These are phyloP conservation scores for Corymbia citriodora DNA, from an alignment of 441 rosid species.

Conservation along the genomic window DNA sequence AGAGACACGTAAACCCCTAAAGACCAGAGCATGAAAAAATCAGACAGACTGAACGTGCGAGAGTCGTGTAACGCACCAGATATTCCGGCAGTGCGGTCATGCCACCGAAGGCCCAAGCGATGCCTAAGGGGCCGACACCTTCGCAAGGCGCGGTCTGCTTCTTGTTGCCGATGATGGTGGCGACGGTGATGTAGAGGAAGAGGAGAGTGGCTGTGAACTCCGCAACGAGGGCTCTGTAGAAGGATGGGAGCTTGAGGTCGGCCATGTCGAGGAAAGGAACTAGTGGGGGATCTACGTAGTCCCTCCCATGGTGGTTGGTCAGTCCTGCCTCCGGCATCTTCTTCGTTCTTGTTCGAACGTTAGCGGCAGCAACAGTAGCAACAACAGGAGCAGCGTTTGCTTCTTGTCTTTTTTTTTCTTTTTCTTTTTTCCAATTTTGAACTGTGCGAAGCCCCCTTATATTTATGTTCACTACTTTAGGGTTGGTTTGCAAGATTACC, in stretches of 20 bases:
- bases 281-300: conserved; percentile 13
- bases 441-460: not conserved
- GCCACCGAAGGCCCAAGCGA: conserved; percentile 91
- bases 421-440: too few species aligned
- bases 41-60: not conserved
- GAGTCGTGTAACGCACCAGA: conserved; percentile 24
- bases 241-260: conserved; percentile 27
- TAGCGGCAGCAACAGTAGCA: not conserved
- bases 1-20: not conserved
- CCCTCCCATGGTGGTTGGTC: not conserved
- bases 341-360: not conserved
- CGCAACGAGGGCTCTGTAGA: conserved; percentile 26
- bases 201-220: conserved; percentile 14
- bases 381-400: not conserved
- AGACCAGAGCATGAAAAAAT: not conserved
- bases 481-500: not conserved
- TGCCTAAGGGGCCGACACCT: conserved; percentile 45
- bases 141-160: conserved; percentile 27
- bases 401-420: not conserved
- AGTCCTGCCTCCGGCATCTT: not conserved
- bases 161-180: conserved; percentile 26
- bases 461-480: not conserved
- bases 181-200: conserved; percentile 26
- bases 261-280: conserved; percentile 20
- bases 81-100: conserved; percentile 87